phyloP scores from a whole-genome alignment of 2,329 filamentous ascomycete genomes.

The Diplocarpon mali region DNA sequence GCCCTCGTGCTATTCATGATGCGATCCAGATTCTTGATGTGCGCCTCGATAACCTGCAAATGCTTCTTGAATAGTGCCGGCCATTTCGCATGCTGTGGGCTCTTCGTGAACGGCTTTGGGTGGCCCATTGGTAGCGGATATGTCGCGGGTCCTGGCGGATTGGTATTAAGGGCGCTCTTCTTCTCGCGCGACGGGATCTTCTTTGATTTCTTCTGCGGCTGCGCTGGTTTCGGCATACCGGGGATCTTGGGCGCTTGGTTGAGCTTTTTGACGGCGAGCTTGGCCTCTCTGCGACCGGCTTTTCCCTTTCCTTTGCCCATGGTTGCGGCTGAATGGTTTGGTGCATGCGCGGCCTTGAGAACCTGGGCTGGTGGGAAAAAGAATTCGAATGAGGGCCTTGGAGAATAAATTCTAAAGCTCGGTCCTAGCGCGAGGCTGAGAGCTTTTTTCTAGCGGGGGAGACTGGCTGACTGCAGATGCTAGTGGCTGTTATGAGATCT shows the following conservation, averaged over 20 bases:
- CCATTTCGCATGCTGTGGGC: constrained; percentile 29
- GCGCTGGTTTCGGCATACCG: constrained; percentile 1
- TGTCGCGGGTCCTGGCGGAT: neutral
- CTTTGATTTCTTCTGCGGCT: constrained; percentile 9
- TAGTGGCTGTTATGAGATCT: too few species aligned
- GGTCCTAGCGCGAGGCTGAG: constrained; percentile 10
- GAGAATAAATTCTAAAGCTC: constrained; percentile 12
- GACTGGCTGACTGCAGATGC: neutral
- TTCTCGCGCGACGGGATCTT: constrained; percentile 4
- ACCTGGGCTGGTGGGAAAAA: neutral
- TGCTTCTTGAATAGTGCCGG: constrained; percentile 22
- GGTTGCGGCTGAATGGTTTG: neutral
- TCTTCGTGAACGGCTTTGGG: constrained; percentile 12
- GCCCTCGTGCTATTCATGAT: constrained; percentile 14
- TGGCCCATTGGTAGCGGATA: constrained; percentile 7
- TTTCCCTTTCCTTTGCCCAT: constrained; percentile 18
- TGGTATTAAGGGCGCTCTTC: neutral
- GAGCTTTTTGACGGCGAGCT: constrained; percentile 5
- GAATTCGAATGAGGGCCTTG: constrained; percentile 2
- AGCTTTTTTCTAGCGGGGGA: constrained; percentile 2
- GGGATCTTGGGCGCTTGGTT: constrained; percentile 4
- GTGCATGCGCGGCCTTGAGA: neutral
- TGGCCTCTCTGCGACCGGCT: constrained; percentile 8
- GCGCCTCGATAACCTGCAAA: constrained; percentile 20
- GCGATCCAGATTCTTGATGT: constrained; percentile 16